A percentile compares a stretch with the other conserved stretches of the same genome.
Evolutionary conservation across 352 stramenopile species (phyloP).

Genomic region (Globisporangium barbulae): DNA sequence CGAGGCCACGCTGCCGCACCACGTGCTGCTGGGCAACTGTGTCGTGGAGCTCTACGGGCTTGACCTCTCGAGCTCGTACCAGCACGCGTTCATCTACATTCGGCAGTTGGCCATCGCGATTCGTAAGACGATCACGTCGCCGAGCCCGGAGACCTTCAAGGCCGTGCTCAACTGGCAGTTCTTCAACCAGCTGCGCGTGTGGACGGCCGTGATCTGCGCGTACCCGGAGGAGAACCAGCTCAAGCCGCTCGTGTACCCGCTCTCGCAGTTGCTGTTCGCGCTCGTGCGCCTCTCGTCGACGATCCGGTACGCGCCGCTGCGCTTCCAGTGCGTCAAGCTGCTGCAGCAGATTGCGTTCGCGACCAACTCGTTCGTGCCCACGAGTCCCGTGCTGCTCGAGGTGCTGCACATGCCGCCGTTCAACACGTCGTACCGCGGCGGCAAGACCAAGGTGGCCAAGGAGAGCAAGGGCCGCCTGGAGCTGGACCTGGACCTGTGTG

Average conservation of each 20-base stretch:
- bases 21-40: constrained; percentile 95
- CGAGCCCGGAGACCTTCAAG: constrained; percentile 88
- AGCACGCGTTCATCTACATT: constrained; percentile 99
- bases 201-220: constrained; percentile 93
- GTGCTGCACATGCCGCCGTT: constrained; percentile 92
- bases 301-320: constrained; percentile 88
- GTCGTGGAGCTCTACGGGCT: constrained; percentile 98
- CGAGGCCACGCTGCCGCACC: constrained; percentile 76
- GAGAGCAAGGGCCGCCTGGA: constrained; percentile 43
- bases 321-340: constrained; percentile 96
- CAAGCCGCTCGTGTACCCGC: constrained; percentile 92
- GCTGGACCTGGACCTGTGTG: constrained; percentile 74
- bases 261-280: constrained; percentile 89
- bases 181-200: constrained; percentile 96
- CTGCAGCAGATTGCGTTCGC: constrained; percentile 95
- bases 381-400: constrained; percentile 91
- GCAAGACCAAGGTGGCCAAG: constrained; percentile 33
- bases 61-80: constrained; percentile 96
- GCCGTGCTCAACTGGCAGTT: constrained; percentile 97
- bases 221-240: constrained; percentile 87
- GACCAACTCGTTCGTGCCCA: constrained; percentile 95
- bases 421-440: constrained; percentile 74
- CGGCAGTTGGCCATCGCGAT: constrained; percentile 97
- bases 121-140: constrained; percentile 93
- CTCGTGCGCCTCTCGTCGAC: constrained; percentile 77